Percentiles rank a stretch among this genome's conserved stretches.
Evolutionary conservation across 805 yeast species (phyloP).

Genomic region (Candida glaebosa): DNA sequence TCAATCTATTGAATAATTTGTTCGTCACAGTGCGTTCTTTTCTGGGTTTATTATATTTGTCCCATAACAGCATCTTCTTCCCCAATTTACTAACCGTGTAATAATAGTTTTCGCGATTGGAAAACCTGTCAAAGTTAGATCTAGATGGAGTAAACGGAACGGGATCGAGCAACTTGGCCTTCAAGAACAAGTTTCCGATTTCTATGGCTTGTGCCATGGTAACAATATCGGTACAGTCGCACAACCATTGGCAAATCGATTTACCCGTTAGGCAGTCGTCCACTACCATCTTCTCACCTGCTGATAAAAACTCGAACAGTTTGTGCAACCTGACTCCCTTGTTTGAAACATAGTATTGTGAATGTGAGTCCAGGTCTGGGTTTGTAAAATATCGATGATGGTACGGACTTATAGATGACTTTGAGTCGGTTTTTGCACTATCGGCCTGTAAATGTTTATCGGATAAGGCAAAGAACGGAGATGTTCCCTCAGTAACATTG

Average conservation of each 20-base stretch:
- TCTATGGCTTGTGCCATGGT: conserved; percentile 50
- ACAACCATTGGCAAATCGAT: conserved; percentile 79
- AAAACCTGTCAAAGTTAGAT: conserved; percentile 18
- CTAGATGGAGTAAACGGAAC: conserved; percentile 35
- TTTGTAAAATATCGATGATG: conserved; percentile 77
- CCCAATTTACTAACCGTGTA: conserved; percentile 46
- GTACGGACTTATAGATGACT: conserved; percentile 51
- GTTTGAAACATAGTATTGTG: conserved; percentile 70
- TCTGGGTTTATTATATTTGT: not conserved
- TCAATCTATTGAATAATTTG: not conserved
- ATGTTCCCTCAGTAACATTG: not conserved
- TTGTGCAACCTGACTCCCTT: conserved; percentile 60
- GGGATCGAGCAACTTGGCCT: conserved; percentile 45
- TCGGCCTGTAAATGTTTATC: not conserved
- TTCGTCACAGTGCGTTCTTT: not conserved
- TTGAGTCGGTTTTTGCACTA: not conserved
- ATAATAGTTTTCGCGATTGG: conserved; percentile 27
- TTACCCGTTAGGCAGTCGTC: conserved; percentile 67
- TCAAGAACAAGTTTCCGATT: conserved; percentile 49
- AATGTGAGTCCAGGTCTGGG: conserved; percentile 80
- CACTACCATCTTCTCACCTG: conserved; percentile 16
- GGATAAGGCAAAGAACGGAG: conserved; percentile 1
- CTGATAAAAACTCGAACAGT: conserved; percentile 27
- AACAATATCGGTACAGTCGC: conserved; percentile 81
- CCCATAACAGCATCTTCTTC: conserved; percentile 15